Base-by-base conservation (phyloP, 2,329 filamentous ascomycete genomes). In the Phialophora macrospora region DNA sequence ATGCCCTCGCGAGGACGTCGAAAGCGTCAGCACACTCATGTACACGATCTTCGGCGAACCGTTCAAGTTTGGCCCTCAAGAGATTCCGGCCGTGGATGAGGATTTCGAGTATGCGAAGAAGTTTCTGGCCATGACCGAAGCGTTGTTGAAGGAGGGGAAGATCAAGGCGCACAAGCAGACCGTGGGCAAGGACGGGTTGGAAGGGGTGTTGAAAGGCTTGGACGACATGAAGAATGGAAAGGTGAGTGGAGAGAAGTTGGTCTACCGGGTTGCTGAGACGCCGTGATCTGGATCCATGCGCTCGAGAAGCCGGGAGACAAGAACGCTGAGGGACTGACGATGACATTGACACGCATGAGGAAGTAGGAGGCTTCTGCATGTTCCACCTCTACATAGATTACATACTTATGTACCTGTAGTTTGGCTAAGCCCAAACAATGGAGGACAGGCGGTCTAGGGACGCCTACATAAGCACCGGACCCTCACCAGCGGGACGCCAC, bases 241-340 rank as follows among this genome's bases (percentile, higher is more conserved):
- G 69, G 79, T 84, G 51, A 81, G 78, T 65, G 80, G 79, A 6
- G 72, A 75, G 68, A 84, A 84, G 74, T 68, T 84, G 69, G 81
- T 84, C 9, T 84, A 83, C 72, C 74, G 73, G 46, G 73, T 81
- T 56, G 49, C 30, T 5, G 70, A 72, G 58, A 71, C 68, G 12
- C 70, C 70, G 5, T 66, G 57, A 61, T 14, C 12, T n/a, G 57
- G 55, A 46, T 22, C 46, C 24, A 24, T 24, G 22, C 44, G 20
- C 17, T 4, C 6, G 48, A 26, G 12, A 26, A 22, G 4, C 20
- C 3, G 48, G 20, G 46, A 14, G 46, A 49, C 14, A 7, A 38
- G 34, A 38, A 14, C 2, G 46, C 17, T 4, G 46, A 22, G 46
- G 17, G 48, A 17, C 48, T 26, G 22, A 5, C 14, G 9, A 26